Evolutionary conservation across 805 yeast genomes (phyloP), one percentile per base, ranked within the genome.

Genomic region (Hanseniaspora pseudoguilliermondii): DNA sequence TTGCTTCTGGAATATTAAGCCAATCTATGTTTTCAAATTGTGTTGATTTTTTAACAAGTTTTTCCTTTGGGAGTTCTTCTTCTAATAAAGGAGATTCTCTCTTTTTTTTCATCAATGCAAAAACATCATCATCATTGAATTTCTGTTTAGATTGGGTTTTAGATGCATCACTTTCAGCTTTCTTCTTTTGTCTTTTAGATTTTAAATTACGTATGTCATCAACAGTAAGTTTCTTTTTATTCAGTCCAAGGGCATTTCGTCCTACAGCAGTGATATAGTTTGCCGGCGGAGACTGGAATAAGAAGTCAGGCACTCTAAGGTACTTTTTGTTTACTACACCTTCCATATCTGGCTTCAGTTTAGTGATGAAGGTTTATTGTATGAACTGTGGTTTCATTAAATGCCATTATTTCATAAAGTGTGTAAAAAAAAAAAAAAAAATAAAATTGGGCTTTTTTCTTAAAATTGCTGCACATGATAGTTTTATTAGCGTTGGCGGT

Each of bases 251-350:
- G 1, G 97, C 97, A 29, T 98, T 98, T 65, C 98, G 75, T 0
- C 97, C 97, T 8, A 89, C 69, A 27, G 98, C 98, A 3, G 97
- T 84, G 42, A 89, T 78, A 65, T 91, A 91, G 6, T 95, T 95
- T 1, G 84, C 78, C 0, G 98, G 98, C 0, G 97, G 84, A 59
- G 81, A 81, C 70, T 85, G 87, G 64, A 84, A 88, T 49, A 91
- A 72, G 68, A 93, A 93, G 5, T 80, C 71, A 58, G 76, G 77
- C 57, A 80, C 66, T 34, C 78, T 79, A 83, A 42, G 29, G 39
- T 34, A 54, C 46, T 48, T 54, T 15, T 42, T 48, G 35, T 54
- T 40, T 4, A 38, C 40, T 16, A 52, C 39, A 5, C 50, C 44
- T n/a, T 51, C 46, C 29, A 49, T 40, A 18, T 16, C 18, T 8